phyloP scores from a whole-genome alignment of 2,329 filamentous ascomycete species.

The Colletotrichum caudatum region DNA sequence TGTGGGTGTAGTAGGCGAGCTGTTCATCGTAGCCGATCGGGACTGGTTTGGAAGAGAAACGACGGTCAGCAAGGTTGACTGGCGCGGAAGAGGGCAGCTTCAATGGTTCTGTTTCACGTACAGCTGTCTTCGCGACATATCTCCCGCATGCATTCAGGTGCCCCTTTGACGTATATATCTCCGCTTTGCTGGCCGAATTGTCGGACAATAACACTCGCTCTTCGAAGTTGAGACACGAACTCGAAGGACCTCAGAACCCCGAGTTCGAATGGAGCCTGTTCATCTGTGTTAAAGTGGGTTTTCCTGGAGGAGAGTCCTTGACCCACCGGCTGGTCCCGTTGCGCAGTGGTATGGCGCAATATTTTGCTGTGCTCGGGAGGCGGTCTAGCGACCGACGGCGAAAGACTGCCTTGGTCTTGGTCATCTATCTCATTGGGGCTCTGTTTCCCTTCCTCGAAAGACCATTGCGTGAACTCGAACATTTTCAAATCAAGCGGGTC shows the following conservation, averaged over 20 bases:
- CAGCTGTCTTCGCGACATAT: constrained; percentile 88
- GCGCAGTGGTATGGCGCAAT: constrained; percentile 44
- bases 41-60: constrained; percentile 60
- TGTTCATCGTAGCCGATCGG: constrained; percentile 91
- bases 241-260: constrained; percentile 94
- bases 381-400: constrained; percentile 90
- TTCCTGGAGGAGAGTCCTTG: neutral
- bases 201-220: constrained; percentile 92
- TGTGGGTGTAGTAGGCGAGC: constrained; percentile 90
- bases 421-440: constrained; percentile 73
- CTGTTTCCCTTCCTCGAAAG: constrained; percentile 88
- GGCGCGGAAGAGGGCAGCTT: neutral
- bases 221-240: constrained; percentile 91
- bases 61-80: neutral
- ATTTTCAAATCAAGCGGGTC: constrained; percentile 97
- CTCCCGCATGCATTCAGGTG: constrained; percentile 94
- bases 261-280: constrained; percentile 76
- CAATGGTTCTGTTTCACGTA: constrained; percentile 58
- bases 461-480: constrained; percentile 97
- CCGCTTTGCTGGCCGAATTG: constrained; percentile 87
- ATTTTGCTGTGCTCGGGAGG: constrained; percentile 61
- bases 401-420: constrained; percentile 80
- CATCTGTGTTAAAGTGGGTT: constrained; percentile 39
- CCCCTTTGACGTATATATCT: constrained; percentile 94
- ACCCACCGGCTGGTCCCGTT: constrained; percentile 47